Percentiles rank a stretch among this genome's conserved stretches.
Conservation (phyloP, 2,329 filamentous ascomycete species). For the Xylaria multiplex region DNA sequence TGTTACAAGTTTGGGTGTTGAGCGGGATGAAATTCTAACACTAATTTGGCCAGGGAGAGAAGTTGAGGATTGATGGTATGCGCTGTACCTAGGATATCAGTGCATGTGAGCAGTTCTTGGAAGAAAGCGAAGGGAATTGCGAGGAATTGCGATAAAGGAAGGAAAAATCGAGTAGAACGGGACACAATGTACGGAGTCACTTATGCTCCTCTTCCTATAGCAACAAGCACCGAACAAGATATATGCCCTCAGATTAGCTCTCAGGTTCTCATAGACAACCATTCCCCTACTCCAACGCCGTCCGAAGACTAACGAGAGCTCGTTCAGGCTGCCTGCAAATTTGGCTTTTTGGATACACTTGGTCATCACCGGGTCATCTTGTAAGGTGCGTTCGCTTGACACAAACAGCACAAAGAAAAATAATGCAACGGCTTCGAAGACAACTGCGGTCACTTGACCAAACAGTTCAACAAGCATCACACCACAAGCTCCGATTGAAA, state of each 20-base stretch:
- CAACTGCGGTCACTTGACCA: constrained; percentile 39
- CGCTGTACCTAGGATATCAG: not conserved
- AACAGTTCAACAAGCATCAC: constrained; percentile 36
- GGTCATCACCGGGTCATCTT: constrained; percentile 61
- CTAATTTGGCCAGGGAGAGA: not conserved
- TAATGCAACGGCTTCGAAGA: constrained; percentile 27
- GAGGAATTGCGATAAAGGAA: too few relatives aligned
- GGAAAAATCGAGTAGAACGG: not conserved
- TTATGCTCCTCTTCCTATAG: not conserved
- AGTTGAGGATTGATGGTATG: not conserved
- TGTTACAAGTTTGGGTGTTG: too few relatives aligned
- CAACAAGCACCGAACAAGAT: constrained; percentile 28
- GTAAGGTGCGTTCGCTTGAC: constrained; percentile 38
- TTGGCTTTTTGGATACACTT: constrained; percentile 65
- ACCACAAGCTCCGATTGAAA: constrained; percentile 64
- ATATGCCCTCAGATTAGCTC: constrained; percentile 66
- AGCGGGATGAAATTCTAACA: not conserved
- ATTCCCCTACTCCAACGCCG: constrained; percentile 40
- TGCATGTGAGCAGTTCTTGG: not conserved
- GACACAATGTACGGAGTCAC: not conserved
- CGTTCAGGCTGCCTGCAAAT: constrained; percentile 62
- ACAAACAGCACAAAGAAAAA: constrained; percentile 36
- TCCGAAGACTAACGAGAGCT: constrained; percentile 29
- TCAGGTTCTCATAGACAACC: constrained; percentile 65
- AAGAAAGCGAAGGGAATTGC: too few relatives aligned